Evolutionary conservation across 805 yeast genomes (phyloP), one percentile per base, ranked within the genome.

Genomic region (Spathaspora girioi): DNA sequence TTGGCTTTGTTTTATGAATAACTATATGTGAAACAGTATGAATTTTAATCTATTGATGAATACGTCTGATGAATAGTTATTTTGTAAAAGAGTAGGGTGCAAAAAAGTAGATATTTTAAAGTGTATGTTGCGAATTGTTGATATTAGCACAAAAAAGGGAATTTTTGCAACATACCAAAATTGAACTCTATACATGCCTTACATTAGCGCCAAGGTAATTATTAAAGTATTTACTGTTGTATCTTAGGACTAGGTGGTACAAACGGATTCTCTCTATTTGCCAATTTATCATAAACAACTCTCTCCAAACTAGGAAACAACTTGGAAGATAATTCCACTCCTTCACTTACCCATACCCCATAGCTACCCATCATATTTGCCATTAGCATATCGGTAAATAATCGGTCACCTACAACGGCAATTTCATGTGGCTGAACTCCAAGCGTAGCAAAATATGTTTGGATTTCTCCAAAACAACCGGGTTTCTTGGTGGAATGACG

Each of bases 301-400:
- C 89, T 68, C 60, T 86, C 92, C 11, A 81, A 47, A 11, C 70
- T 69, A 27, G 86, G 83, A 42, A 84, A 76, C 10, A 20, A 42
- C 27, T 79, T 77, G 23, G 75, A 66, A 1, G 87, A 78, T 43
- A 71, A 66, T 50, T 70, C 71, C 4, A 91, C 96, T 3, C 98
- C 98, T 20, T 83, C 83, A 48, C 79, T 73, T 1, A 94, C 63
- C 97, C 98, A 94, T 2, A 90, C 76, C 0, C 93, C 88, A 67
- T 82, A 81, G 0, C 94, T 75, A 0, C 96, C 96, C 96, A 93
- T 90, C 76, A 84, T 75, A 60, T 94, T 93, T 17, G 97, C 97
- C 96, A 94, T 88, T 48, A 92, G 69, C 50, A 94, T 80, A 66
- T 94, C 99, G 0, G 99, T 94, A 68, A 91, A 83, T 23, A 94